These are phyloP conservation scores for Endogone sp. DNA, from an alignment of 192 early-diverging fungal genomes.

Conservation along the genomic window DNA sequence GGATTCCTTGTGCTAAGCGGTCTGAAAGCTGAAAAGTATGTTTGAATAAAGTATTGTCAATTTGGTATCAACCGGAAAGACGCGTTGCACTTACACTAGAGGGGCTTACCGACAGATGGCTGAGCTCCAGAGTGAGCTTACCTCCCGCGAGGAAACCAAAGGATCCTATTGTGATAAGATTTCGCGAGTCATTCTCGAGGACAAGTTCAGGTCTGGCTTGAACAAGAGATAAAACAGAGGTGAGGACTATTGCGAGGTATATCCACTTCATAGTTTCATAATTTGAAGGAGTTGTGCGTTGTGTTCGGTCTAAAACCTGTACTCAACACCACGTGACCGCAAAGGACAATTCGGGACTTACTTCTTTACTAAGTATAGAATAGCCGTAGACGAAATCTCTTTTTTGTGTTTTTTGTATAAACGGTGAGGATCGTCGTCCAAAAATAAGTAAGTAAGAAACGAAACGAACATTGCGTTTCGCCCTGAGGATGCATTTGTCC, in stretches of 20 bases:
- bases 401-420: no score
- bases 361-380: no score
- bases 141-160: constrained; percentile 50
- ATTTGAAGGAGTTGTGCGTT: no score
- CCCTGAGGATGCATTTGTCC: no score
- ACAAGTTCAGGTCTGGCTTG: constrained; percentile 25
- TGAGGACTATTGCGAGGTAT: not conserved
- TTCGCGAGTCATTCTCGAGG: constrained; percentile 31
- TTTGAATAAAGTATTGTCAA: not conserved
- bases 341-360: no score
- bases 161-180: constrained; percentile 29
- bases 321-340: no score
- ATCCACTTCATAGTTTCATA: not conserved
- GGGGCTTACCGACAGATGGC: constrained; percentile 26
- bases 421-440: no score
- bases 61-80: not conserved
- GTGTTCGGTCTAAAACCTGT: no score
- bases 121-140: constrained; percentile 28
- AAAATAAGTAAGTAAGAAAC: no score
- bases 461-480: no score
- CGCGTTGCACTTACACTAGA: not conserved
- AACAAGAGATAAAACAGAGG: not conserved
- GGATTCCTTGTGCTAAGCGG: constrained; percentile 11
- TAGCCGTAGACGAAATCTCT: no score
- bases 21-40: constrained; percentile 15